Evolutionary conservation across 2,329 filamentous ascomycete genomes (phyloP), one percentile per base, ranked within the genome.

Genomic region (Colletotrichum zoysiae): DNA sequence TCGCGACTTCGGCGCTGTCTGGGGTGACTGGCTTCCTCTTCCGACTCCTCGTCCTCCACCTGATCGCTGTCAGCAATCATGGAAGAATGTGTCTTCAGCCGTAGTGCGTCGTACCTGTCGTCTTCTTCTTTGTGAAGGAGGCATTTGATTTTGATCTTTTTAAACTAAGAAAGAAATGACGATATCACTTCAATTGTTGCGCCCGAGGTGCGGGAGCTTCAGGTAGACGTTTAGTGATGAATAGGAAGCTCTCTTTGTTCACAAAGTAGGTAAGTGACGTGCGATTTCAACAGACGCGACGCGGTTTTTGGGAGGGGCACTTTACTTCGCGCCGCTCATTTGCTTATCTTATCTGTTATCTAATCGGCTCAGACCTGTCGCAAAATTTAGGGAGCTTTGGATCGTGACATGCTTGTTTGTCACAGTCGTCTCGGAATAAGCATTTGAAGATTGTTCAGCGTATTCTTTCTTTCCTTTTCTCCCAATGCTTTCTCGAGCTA

Each of bases 401-500:
- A 60, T 65, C 51, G 12, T 38, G 30, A 55, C 55, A 67, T 50
- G 55, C 38, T 48, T 40, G 18, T 33, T 55, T 33, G 51, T 35
- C 40, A 42, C 48, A 66, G 59, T 44, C 12, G 59, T n/a, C 46
- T 70, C 35, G 14, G 48, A 66, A 50, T 38, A 35, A 46, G 18
- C 56, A 38, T 18, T 35, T n/a, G 20, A 66, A 40, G 26, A 35
- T 57, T 55, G 40, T 26, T 16, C 35, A 48, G 62, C 20, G 48
- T 42, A 46, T 67, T 72, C 26, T 62, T 65, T 53, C 38, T 55
- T 67, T 62, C 63, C 50, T 42, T 53, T 51, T 65, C 61, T 23
- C 5, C 76, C 76, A 71, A 84, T 84, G 82, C 76, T 83, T 74
- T 78, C 81, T 26, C 79, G 79, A 74, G 78, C 78, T 70, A 75